A percentile compares a stretch with the other conserved stretches of the same genome.
These are phyloP conservation scores for Gymnopus androsaceus DNA, from an alignment of 1,284 basidiomycete genomes.

Conservation along the genomic window DNA sequence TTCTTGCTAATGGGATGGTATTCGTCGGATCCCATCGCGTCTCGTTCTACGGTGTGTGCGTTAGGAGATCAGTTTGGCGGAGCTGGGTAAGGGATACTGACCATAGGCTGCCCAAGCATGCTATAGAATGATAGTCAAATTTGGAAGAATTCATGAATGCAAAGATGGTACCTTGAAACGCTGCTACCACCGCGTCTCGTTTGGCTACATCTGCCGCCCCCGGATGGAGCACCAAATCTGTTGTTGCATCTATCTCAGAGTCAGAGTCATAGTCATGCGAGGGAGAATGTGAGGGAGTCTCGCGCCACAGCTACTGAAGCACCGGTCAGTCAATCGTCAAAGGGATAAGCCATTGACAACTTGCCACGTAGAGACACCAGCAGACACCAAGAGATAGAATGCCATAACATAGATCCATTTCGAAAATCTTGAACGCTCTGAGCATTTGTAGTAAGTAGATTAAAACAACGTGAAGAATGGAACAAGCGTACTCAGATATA, in stretches of 20 bases:
- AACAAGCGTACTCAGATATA: background rate
- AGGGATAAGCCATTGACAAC: too few species aligned
- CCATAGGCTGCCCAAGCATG: constrained; percentile 12
- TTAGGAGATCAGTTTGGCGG: background rate
- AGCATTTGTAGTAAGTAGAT: background rate
- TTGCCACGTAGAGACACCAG: background rate
- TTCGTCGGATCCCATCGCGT: constrained; percentile 25
- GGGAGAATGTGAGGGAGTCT: background rate
- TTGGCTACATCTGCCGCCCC: constrained; percentile 5
- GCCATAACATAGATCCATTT: background rate
- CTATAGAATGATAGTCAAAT: background rate
- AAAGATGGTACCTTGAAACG: constrained; percentile 4
- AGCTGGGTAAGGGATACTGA: background rate
- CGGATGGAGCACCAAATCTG: background rate
- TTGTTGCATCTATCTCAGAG: too few species aligned
- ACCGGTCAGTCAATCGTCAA: background rate
- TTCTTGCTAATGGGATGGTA: constrained; percentile 18
- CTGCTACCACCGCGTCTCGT: constrained; percentile 7
- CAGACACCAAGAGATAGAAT: background rate
- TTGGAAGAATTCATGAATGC: background rate
- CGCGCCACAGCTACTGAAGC: background rate
- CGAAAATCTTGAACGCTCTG: background rate
- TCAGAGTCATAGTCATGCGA: background rate
- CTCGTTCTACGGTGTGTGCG: constrained; percentile 13
- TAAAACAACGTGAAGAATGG: background rate